Evolutionary conservation across 2,329 filamentous ascomycete species (phyloP).

Genomic region (Arthroderma sp.): DNA sequence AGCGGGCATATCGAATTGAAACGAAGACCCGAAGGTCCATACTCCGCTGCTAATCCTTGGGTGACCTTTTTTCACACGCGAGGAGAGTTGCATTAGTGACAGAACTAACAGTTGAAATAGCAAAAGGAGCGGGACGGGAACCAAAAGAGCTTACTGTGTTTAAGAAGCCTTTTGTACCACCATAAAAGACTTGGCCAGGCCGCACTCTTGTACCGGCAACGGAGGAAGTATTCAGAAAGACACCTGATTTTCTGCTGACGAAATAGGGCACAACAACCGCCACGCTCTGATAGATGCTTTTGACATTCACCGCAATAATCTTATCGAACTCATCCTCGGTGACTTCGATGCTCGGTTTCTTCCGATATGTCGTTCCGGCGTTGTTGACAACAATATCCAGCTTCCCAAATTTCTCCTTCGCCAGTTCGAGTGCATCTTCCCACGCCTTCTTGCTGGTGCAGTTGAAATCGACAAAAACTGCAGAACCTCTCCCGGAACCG

Average conservation of each 20-base stretch:
- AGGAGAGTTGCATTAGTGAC: not conserved
- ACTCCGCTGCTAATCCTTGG: slow-evolving; percentile 9
- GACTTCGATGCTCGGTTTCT: slow-evolving; percentile 28
- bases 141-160: slow-evolving; percentile 22
- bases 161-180: slow-evolving; percentile 30
- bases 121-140: not conserved
- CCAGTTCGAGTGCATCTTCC: slow-evolving; percentile 14
- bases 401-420: slow-evolving; percentile 13
- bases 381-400: slow-evolving; percentile 36
- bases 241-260: slow-evolving; percentile 9
- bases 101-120: not conserved
- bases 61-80: slow-evolving; percentile 5
- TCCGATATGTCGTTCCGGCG: slow-evolving; percentile 29
- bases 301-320: slow-evolving; percentile 31
- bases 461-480: slow-evolving; percentile 11
- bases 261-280: slow-evolving; percentile 20
- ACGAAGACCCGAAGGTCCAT: slow-evolving; percentile 8
- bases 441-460: slow-evolving; percentile 16
- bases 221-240: slow-evolving; percentile 27
- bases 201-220: slow-evolving; percentile 28
- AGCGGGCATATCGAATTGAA: slow-evolving; percentile 13
- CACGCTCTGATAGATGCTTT: slow-evolving; percentile 25
- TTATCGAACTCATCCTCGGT: slow-evolving; percentile 32
- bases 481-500: not conserved
- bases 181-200: slow-evolving; percentile 33